These are phyloP conservation scores for Ascochyta rabiei DNA, from an alignment of 2,329 filamentous ascomycete species.

Conservation along the genomic window DNA sequence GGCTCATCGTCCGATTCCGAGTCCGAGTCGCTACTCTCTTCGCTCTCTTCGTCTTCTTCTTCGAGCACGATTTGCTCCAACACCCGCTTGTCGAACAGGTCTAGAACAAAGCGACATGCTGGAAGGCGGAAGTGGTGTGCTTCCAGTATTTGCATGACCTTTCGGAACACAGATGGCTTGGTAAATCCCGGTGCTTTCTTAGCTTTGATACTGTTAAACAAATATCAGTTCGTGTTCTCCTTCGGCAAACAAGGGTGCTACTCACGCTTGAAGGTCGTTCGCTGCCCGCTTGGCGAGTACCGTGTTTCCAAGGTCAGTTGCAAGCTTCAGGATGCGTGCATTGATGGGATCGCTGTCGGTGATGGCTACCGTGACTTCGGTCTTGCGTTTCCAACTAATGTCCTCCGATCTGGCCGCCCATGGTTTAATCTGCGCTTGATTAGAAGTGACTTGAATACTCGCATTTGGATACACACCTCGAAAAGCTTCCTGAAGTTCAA, in stretches of 20 bases:
- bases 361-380: conserved; percentile 61
- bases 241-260: conserved; percentile 10
- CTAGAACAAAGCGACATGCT: conserved; percentile 87
- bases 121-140: conserved; percentile 87
- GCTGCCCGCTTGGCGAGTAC: conserved; percentile 89
- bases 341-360: conserved; percentile 68
- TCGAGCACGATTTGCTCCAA: conserved; percentile 83
- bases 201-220: conserved; percentile 67
- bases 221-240: conserved; percentile 20
- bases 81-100: conserved; percentile 91
- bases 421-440: conserved; percentile 44
- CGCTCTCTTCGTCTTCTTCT: conserved; percentile 60
- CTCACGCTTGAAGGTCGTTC: conserved; percentile 71
- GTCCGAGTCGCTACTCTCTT: conserved; percentile 42
- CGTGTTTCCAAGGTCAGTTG: conserved; percentile 89
- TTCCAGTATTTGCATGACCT: conserved; percentile 83
- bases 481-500: conserved; percentile 78
- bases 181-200: conserved; percentile 77
- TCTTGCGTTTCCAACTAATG: conserved; percentile 40
- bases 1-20: conserved; percentile 40
- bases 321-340: conserved; percentile 78
- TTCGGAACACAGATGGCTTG: conserved; percentile 78
- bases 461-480: conserved; percentile 57
- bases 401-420: conserved; percentile 43
- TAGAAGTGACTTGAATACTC: conserved; percentile 16